Evolutionary conservation across 352 stramenopile genomes (phyloP).

Genomic region (Phytophthora podocarpi): DNA sequence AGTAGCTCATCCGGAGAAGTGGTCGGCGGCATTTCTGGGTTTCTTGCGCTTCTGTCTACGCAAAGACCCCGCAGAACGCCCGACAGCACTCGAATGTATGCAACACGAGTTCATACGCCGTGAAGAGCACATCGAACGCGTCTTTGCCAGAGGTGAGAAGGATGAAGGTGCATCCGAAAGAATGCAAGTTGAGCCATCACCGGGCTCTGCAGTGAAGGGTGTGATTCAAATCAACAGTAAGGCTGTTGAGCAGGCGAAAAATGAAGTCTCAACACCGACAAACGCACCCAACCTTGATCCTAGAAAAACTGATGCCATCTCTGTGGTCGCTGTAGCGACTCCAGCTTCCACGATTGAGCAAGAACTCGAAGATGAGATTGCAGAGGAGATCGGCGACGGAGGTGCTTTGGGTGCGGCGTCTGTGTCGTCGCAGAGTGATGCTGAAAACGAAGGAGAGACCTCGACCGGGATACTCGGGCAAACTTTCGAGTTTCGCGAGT

Average conservation of each 20-base stretch:
- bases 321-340: neutral
- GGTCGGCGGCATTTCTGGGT: conserved; percentile 78
- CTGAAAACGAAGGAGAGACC: conserved; percentile 25
- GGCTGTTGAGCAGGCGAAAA: neutral
- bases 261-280: neutral
- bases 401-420: conserved; percentile 21
- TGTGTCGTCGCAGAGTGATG: conserved; percentile 13
- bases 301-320: neutral
- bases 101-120: conserved; percentile 88
- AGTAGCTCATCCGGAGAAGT: conserved; percentile 72
- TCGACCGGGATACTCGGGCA: conserved; percentile 20
- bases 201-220: no score
- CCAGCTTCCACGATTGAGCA: conserved; percentile 21
- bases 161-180: neutral
- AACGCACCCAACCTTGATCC: no score
- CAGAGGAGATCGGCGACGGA: conserved; percentile 38
- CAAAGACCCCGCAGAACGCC: conserved; percentile 72
- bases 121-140: conserved; percentile 42
- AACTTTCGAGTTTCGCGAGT: conserved; percentile 28
- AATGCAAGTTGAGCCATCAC: neutral
- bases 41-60: conserved; percentile 88
- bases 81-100: conserved; percentile 89
- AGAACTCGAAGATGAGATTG: conserved; percentile 39
- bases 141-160: conserved; percentile 33
- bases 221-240: no score